phyloP scores from a whole-genome alignment of 768 basidiomycete genomes.

The Boletus bicolor region DNA sequence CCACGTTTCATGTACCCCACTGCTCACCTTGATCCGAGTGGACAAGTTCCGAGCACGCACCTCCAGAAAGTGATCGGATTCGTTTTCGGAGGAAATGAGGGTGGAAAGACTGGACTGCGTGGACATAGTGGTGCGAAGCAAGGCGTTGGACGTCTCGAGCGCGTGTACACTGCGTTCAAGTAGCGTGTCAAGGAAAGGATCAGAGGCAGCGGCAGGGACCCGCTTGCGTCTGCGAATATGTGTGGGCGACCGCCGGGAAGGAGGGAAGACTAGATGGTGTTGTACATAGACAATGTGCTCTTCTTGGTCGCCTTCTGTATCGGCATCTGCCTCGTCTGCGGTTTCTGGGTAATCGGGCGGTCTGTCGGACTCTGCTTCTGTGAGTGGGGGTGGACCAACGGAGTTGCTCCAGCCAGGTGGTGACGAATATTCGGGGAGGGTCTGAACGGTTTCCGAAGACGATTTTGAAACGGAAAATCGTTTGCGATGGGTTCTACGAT shows the following conservation, averaged over 20 bases:
- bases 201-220: slow-evolving; percentile 30
- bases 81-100: slow-evolving; percentile 46
- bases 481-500: slow-evolving; percentile 48
- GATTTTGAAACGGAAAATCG: slow-evolving; percentile 54
- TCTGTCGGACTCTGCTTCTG: slow-evolving; percentile 45
- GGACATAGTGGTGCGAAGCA: slow-evolving; percentile 72
- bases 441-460: slow-evolving; percentile 64
- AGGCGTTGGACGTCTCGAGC: slow-evolving; percentile 78
- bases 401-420: slow-evolving; percentile 26
- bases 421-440: slow-evolving; percentile 63
- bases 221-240: slow-evolving; percentile 28
- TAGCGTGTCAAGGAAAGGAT: slow-evolving; percentile 71
- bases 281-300: slow-evolving; percentile 21
- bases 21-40: slow-evolving; percentile 46
- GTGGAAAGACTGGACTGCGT: slow-evolving; percentile 57
- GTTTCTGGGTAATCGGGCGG: slow-evolving; percentile 78
- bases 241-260: slow-evolving; percentile 32
- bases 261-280: slow-evolving; percentile 29
- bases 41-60: slow-evolving; percentile 51
- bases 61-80: slow-evolving; percentile 45
- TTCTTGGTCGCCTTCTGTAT: slow-evolving; percentile 45
- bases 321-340: slow-evolving; percentile 73
- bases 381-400: slow-evolving; percentile 18
- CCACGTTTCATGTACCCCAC: slow-evolving; percentile 53
- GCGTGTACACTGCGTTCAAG: slow-evolving; percentile 82